phyloP scores from a whole-genome alignment of 306 rosid genomes.

The Ammopiptanthus mongolicus region DNA sequence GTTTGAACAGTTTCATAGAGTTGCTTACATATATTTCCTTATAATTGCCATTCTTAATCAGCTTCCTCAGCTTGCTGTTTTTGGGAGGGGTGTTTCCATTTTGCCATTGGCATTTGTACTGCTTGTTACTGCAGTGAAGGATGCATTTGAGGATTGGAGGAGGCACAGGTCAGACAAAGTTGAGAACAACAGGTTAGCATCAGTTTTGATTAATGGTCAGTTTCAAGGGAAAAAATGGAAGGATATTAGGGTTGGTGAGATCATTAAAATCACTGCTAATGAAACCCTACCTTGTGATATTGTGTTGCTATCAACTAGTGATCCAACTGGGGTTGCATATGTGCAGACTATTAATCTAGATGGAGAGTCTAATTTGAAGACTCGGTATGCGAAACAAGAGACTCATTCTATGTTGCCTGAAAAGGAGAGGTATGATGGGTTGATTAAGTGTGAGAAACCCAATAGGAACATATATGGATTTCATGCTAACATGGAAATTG shows the following conservation, averaged over 20 bases:
- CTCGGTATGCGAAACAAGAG: constrained; percentile 90
- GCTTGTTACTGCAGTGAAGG: constrained; percentile 84
- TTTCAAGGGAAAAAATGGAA: constrained; percentile 66
- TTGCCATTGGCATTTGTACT: constrained; percentile 81
- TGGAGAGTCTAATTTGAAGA: constrained; percentile 96
- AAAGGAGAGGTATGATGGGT: constrained; percentile 50
- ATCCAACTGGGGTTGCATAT: constrained; percentile 90
- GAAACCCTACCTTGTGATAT: constrained; percentile 89
- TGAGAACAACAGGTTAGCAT: constrained; percentile 80
- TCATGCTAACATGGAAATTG: constrained; percentile 76
- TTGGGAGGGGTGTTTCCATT: constrained; percentile 76
- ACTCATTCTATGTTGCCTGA: constrained; percentile 61
- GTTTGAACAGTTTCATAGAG: constrained; percentile 94
- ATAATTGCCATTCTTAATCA: constrained; percentile 85
- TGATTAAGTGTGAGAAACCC: constrained; percentile 89
- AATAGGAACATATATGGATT: constrained; percentile 92
- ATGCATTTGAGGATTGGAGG: constrained; percentile 87
- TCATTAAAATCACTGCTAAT: constrained; percentile 53
- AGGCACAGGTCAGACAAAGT: constrained; percentile 74
- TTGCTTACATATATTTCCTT: constrained; percentile 88
- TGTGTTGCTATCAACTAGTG: constrained; percentile 87
- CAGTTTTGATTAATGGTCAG: constrained; percentile 52
- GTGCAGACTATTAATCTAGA: constrained; percentile 89
- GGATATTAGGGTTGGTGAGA: constrained; percentile 74
- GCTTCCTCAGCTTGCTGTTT: constrained; percentile 92